Percentiles rank a stretch among this genome's conserved stretches.
These are phyloP conservation scores for Thermothelomyces thermophilus DNA, from an alignment of 2,329 filamentous ascomycete genomes.

Conservation along the genomic window DNA sequence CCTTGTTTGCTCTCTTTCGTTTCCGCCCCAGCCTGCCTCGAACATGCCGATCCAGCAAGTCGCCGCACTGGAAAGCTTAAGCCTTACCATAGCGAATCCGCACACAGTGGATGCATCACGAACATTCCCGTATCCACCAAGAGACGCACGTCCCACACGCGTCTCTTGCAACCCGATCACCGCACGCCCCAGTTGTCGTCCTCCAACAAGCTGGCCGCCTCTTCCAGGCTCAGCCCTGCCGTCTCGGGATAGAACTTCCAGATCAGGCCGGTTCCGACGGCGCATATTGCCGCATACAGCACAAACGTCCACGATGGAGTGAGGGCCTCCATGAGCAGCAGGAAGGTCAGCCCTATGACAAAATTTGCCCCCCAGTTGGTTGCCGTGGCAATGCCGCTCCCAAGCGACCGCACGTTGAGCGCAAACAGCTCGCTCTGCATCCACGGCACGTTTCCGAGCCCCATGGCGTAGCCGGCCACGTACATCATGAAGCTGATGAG, in stretches of 20 bases:
- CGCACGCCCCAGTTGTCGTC: constrained; percentile 68
- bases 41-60: constrained; percentile 1
- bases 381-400: constrained; percentile 66
- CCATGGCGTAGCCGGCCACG: constrained; percentile 78
- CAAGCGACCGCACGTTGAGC: constrained; percentile 63
- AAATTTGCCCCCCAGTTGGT: constrained; percentile 89
- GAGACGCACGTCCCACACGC: not conserved
- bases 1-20: not conserved
- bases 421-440: constrained; percentile 93
- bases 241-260: constrained; percentile 83
- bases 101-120: constrained; percentile 8
- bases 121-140: constrained; percentile 11
- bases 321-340: constrained; percentile 76
- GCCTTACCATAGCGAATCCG: constrained; percentile 1
- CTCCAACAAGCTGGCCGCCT: constrained; percentile 64
- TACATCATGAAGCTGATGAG: constrained; percentile 73
- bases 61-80: constrained; percentile 7
- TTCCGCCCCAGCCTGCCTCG: constrained; percentile 7
- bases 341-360: constrained; percentile 74
- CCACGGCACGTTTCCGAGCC: constrained; percentile 90
- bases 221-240: constrained; percentile 72
- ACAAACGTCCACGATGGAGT: constrained; percentile 72
- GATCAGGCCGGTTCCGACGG: constrained; percentile 58
- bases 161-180: constrained; percentile 27
- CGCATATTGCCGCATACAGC: constrained; percentile 69